These are phyloP conservation scores for Cerrena zonata DNA, from an alignment of 1,284 basidiomycete species.

Conservation along the genomic window DNA sequence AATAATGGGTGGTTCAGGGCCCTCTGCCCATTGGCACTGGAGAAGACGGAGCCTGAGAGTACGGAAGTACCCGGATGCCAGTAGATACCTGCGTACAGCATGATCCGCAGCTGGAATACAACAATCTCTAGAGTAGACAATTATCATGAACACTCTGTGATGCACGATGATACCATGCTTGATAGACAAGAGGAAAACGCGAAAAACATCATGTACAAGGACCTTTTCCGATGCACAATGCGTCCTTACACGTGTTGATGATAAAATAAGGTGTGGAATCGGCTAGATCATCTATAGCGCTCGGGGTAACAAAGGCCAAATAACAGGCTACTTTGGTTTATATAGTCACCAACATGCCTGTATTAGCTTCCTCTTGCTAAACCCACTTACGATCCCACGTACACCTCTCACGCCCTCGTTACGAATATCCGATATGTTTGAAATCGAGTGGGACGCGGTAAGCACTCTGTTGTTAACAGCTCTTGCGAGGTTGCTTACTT, in stretches of 20 bases:
- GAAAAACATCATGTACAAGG: neutral
- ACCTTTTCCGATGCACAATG: neutral
- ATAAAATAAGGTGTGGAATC: neutral
- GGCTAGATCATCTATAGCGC: neutral
- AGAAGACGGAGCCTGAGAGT: no score
- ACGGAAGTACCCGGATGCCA: no score
- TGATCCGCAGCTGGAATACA: no score
- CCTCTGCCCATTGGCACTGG: neutral
- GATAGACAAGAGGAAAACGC: neutral
- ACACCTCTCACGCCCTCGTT: neutral
- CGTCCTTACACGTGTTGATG: neutral
- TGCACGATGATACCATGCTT: neutral
- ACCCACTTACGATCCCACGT: neutral
- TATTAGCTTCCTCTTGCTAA: neutral
- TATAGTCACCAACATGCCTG: neutral
- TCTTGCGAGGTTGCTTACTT: neutral
- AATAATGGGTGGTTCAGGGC: neutral
- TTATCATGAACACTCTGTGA: neutral
- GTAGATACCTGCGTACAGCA: no score
- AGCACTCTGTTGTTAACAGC: constrained; percentile 10
- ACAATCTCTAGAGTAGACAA: no score
- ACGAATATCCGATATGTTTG: constrained; percentile 22
- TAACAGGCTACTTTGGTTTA: neutral
- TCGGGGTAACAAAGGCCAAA: no score
- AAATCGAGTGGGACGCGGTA: constrained; percentile 41